Evolutionary conservation across 495 filamentous ascomycete genomes (phyloP).

Genomic region (Penicillium canariense): DNA sequence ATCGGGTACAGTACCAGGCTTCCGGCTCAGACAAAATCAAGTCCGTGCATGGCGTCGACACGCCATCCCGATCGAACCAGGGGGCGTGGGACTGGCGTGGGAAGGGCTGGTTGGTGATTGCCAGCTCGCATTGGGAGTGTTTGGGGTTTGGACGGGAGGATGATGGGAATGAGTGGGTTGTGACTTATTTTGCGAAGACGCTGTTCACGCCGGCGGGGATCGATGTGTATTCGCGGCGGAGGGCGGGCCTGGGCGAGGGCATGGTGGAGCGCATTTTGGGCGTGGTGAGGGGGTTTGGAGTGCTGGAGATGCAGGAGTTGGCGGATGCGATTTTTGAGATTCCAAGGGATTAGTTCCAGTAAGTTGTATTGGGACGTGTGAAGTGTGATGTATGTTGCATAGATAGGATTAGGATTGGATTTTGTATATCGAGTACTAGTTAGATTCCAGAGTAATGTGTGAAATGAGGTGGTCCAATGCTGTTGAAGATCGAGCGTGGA

Average conservation of each 20-base stretch:
- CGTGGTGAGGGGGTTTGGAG: conserved; percentile 37
- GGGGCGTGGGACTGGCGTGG: conserved; percentile 70
- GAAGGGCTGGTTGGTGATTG: conserved; percentile 62
- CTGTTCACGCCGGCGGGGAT: conserved; percentile 72
- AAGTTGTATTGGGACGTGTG: neutral
- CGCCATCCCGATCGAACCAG: conserved; percentile 36
- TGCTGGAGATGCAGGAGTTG: conserved; percentile 17
- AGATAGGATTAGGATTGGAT: neutral
- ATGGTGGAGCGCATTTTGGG: conserved; percentile 46
- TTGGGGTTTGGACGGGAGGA: conserved; percentile 56
- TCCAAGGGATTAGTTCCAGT: conserved; percentile 19
- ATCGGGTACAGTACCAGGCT: conserved; percentile 63
- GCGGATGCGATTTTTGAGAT: conserved; percentile 20
- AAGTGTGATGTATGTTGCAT: neutral
- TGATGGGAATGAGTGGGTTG: conserved; percentile 54
- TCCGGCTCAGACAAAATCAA: conserved; percentile 49
- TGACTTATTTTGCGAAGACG: conserved; percentile 74
- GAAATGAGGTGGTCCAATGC: too few species aligned
- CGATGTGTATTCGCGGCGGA: conserved; percentile 63
- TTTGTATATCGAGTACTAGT: too few species aligned
- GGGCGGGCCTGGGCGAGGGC: conserved; percentile 49
- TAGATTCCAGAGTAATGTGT: too few species aligned
- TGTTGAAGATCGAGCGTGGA: too few species aligned
- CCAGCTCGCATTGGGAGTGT: conserved; percentile 69
- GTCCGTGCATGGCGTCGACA: conserved; percentile 63